Percentiles rank a stretch among this genome's conserved stretches.
Evolutionary conservation across 2,329 filamentous ascomycete species (phyloP).

Genomic region (Aspergillus sp.): DNA sequence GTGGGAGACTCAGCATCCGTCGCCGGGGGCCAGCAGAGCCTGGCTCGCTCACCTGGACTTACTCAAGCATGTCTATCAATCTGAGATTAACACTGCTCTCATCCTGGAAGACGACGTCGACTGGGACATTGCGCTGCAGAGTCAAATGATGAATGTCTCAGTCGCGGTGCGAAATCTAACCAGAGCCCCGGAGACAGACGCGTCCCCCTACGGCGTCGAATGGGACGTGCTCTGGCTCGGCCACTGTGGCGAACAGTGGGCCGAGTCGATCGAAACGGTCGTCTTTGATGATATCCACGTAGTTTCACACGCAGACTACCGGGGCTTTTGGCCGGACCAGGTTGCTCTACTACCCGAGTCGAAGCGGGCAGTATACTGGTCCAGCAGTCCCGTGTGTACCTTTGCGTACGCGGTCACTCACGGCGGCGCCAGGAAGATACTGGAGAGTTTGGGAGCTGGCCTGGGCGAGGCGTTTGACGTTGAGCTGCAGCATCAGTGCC

Average conservation of each 20-base stretch:
- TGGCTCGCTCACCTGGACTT: conserved; percentile 5
- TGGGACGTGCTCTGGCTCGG: conserved; percentile 49
- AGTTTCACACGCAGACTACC: conserved; percentile 25
- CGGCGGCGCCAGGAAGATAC: conserved; percentile 46
- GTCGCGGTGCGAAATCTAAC: conserved; percentile 35
- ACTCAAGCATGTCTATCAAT: conserved; percentile 1
- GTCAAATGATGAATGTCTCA: conserved; percentile 36
- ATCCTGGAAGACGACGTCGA: conserved; percentile 51
- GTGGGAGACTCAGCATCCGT: not conserved
- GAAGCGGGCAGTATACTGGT: conserved; percentile 33
- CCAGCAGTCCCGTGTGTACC: conserved; percentile 36
- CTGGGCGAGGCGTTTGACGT: conserved; percentile 43
- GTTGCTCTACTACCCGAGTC: conserved; percentile 18
- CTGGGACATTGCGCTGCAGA: conserved; percentile 41
- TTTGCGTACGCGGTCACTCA: conserved; percentile 42
- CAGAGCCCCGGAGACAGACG: conserved; percentile 1
- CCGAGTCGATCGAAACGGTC: conserved; percentile 23
- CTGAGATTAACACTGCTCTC: conserved; percentile 42
- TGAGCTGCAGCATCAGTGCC: conserved; percentile 36
- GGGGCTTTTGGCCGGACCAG: conserved; percentile 22
- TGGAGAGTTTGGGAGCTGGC: conserved; percentile 33
- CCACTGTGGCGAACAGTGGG: conserved; percentile 34
- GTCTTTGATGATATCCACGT: conserved; percentile 32
- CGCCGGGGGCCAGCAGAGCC: not conserved
- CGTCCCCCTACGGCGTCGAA: conserved; percentile 33